Evolutionary conservation across 148 eudicot genomes (phyloP).

Genomic region (Rhododendron williamsianum): DNA sequence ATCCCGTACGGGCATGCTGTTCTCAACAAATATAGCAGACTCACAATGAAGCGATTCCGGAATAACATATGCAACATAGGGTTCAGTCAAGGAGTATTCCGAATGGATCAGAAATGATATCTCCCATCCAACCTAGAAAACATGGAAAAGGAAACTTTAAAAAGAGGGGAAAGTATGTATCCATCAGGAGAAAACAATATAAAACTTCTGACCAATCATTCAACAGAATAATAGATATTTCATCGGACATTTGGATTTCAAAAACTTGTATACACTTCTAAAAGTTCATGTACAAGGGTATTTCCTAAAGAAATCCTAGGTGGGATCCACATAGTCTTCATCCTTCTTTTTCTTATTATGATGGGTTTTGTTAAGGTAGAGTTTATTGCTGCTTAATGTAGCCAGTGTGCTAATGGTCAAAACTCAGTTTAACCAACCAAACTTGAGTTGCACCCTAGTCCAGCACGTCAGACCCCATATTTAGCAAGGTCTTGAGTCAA

Average conservation of each 20-base stretch:
- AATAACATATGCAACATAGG: constrained; percentile 25
- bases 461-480: background rate
- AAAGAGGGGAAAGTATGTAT: background rate
- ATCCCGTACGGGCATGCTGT: constrained; percentile 96
- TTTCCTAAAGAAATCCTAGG: background rate
- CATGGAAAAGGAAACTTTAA: background rate
- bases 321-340: background rate
- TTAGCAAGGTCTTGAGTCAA: background rate
- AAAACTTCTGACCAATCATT: background rate
- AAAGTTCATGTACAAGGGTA: background rate
- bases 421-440: background rate
- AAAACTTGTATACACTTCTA: background rate
- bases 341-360: background rate
- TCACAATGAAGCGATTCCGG: constrained; percentile 48
- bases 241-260: too few relatives aligned
- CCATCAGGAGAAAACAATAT: background rate
- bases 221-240: background rate
- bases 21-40: constrained; percentile 80
- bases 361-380: background rate
- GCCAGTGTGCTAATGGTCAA: background rate
- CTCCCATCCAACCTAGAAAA: constrained; percentile 10
- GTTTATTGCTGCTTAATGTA: background rate
- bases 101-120: constrained; percentile 5
- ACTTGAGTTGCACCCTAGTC: background rate
- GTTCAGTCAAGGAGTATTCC: constrained; percentile 6